Base-by-base conservation (phyloP, 2,329 filamentous ascomycete genomes). In the Fusarium virguliforme region DNA sequence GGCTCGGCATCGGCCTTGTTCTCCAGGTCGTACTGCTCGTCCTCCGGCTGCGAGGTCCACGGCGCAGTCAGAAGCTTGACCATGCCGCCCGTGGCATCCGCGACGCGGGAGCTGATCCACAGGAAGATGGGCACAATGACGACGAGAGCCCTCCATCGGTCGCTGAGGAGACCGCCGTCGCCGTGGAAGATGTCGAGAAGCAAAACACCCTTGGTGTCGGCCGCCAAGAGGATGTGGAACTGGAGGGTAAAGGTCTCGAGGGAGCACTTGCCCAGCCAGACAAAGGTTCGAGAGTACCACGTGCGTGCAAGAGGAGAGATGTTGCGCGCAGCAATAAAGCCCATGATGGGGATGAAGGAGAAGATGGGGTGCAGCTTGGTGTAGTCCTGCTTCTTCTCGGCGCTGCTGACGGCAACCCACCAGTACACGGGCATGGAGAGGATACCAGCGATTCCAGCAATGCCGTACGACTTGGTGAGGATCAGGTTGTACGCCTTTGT, bases 211-310 rank as follows among this genome's bases (percentile, higher is more conserved):
- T 83, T 85, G 4, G 86, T 85, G 71, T 91, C 88, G 6, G 85
- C 87, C 1, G 87, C 87, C 8, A 91, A 83, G 82, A 88, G 89
- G 54, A 90, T 83, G 73, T 92, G 90, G 75, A 86, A 86, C 62
- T 90, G 88, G 43, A 91, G 79, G 0, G 89, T 82, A 66, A 88
- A 90, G 1, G 87, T 85, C 76, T 91, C 89, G 2, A 90, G 82
- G 0, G 87, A 88, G 65, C 84, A 85, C 4, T 81, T 81, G 2
- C 90, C 89, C 0, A 91, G 77, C 80, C 83, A 87, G 0, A 86
- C 84, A 56, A 81, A 79, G 12, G 81, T 82, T 15, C 85, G 80
- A 10, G 87, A 77, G 18, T 76, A 71, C 60, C 67, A 73, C 12
- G 67, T 71, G 0, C 70, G 70, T 0, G 72, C 67, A 1, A 59